These are phyloP conservation scores for Suillus luteus DNA, from an alignment of 768 basidiomycete genomes.

Conservation along the genomic window DNA sequence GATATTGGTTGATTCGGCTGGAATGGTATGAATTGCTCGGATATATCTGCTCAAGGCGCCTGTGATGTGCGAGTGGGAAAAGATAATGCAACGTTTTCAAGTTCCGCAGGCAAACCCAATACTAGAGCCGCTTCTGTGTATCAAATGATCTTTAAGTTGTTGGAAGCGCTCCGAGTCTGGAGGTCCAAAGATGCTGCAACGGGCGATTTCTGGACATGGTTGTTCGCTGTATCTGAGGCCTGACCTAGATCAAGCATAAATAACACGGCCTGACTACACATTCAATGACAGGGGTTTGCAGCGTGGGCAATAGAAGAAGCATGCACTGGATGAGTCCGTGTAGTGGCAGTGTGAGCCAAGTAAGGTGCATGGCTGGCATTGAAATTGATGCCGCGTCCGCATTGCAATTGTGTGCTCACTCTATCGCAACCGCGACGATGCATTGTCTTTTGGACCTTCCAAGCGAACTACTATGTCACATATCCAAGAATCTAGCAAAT, in stretches of 20 bases:
- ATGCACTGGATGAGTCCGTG: not conserved
- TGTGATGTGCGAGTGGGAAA: slow-evolving; percentile 17
- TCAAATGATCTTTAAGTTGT: not conserved
- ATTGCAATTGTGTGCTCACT: not conserved
- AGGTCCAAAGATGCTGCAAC: not conserved
- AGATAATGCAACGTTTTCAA: not conserved
- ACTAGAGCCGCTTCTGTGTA: not conserved
- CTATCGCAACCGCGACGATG: slow-evolving; percentile 1
- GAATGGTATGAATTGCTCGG: slow-evolving; percentile 26
- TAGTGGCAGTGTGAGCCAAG: slow-evolving; percentile 1
- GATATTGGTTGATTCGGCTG: slow-evolving; percentile 36
- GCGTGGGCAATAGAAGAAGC: slow-evolving; percentile 2
- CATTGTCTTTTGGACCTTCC: slow-evolving; percentile 2
- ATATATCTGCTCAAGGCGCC: slow-evolving; percentile 27
- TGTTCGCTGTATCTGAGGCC: not conserved
- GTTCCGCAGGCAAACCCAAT: not conserved
- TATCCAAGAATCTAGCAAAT: slow-evolving; percentile 5
- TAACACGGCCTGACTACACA: not conserved
- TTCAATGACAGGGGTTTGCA: not conserved
- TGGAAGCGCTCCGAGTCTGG: not conserved
- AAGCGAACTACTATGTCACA: slow-evolving; percentile 2
- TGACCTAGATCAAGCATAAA: not conserved
- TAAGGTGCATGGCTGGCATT: not conserved
- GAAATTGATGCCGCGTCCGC: not conserved
- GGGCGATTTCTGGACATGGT: not conserved